Evolutionary conservation across 805 yeast genomes (phyloP).

Genomic region (Yamadazyma ubonensis): DNA sequence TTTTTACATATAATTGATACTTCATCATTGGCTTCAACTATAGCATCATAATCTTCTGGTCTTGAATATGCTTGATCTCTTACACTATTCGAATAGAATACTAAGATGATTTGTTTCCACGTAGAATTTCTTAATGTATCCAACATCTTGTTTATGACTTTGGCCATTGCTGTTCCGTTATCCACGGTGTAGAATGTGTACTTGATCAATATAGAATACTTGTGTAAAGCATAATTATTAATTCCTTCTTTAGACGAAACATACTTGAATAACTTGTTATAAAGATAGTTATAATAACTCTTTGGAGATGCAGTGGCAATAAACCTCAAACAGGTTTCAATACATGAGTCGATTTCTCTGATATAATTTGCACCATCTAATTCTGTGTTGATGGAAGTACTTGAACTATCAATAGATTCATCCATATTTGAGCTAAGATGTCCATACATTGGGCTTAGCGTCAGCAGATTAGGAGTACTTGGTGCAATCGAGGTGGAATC

Average conservation of each 20-base stretch:
- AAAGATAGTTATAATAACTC: constrained; percentile 28
- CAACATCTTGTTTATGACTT: constrained; percentile 21
- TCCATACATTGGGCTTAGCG: neutral
- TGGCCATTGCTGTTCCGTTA: constrained; percentile 23
- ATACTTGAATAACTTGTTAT: constrained; percentile 24
- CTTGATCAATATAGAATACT: constrained; percentile 35
- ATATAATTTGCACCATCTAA: constrained; percentile 4
- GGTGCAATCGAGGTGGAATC: neutral
- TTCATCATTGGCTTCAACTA: constrained; percentile 22
- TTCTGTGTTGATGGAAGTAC: neutral
- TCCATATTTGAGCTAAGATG: constrained; percentile 1
- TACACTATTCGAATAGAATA: constrained; percentile 29
- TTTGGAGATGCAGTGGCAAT: constrained; percentile 38
- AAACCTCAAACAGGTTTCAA: constrained; percentile 31
- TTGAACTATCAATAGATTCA: neutral
- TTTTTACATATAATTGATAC: constrained; percentile 25
- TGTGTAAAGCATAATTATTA: constrained; percentile 25
- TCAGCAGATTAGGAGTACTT: neutral
- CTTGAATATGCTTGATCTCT: constrained; percentile 38
- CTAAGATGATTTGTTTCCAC: constrained; percentile 38
- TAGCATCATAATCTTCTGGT: constrained; percentile 32
- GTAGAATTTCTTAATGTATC: constrained; percentile 29
- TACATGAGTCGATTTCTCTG: constrained; percentile 32
- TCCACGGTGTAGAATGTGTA: constrained; percentile 29
- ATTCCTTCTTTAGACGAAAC: constrained; percentile 24